Percentiles rank a stretch among this genome's conserved stretches.
phyloP scores from a whole-genome alignment of 2,329 filamentous ascomycete species.

The Zopfia rhizophila region DNA sequence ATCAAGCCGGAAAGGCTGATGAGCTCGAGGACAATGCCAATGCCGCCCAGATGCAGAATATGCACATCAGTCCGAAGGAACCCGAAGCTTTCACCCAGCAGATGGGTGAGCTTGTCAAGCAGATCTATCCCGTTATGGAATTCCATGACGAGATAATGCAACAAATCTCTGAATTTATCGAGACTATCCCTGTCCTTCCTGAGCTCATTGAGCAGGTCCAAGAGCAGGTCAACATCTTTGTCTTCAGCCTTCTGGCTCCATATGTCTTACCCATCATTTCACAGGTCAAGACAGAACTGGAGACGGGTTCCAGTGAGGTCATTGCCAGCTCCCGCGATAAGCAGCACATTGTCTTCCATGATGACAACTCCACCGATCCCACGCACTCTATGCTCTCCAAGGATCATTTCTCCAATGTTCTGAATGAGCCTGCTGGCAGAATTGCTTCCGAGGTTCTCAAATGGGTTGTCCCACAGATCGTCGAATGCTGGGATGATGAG shows the following conservation, averaged over 20 bases:
- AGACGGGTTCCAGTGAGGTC: slow-evolving; percentile 85
- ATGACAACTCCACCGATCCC: slow-evolving; percentile 80
- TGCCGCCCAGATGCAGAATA: slow-evolving; percentile 78
- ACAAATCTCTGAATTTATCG: slow-evolving; percentile 78
- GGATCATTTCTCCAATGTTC: slow-evolving; percentile 89
- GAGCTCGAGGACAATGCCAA: slow-evolving; percentile 81
- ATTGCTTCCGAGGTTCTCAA: slow-evolving; percentile 80
- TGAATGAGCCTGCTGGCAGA: slow-evolving; percentile 89
- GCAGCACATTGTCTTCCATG: slow-evolving; percentile 86
- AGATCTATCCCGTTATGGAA: slow-evolving; percentile 89
- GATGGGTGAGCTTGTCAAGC: slow-evolving; percentile 75
- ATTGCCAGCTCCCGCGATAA: slow-evolving; percentile 85
- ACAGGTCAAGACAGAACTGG: slow-evolving; percentile 87
- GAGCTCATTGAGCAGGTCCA: slow-evolving; percentile 87
- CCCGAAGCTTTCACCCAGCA: slow-evolving; percentile 88
- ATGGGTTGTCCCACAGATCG: slow-evolving; percentile 90
- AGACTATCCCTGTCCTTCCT: slow-evolving; percentile 85
- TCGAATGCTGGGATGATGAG: slow-evolving; percentile 87
- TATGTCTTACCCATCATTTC: slow-evolving; percentile 86
- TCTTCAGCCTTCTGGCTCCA: slow-evolving; percentile 90
- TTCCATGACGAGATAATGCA: slow-evolving; percentile 92
- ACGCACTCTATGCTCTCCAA: slow-evolving; percentile 97
- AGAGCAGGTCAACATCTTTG: slow-evolving; percentile 87
- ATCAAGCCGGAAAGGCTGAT: slow-evolving; percentile 79
- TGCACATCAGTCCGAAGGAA: slow-evolving; percentile 77